Evolutionary conservation across 768 basidiomycete species (phyloP).

Genomic region (Xerocomus spinulosus): DNA sequence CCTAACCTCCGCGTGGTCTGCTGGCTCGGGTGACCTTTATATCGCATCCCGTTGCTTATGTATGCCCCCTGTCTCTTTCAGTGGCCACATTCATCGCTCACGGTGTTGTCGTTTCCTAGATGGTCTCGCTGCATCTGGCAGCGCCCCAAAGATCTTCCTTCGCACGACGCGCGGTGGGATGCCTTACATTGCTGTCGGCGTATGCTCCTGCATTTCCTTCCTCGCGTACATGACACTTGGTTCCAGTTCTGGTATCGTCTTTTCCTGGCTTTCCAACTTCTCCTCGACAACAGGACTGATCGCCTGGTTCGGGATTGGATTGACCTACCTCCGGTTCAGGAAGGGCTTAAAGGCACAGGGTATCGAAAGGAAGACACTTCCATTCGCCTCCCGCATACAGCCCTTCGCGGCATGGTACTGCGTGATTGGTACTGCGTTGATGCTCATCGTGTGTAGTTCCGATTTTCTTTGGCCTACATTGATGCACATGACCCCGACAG

Average conservation of each 20-base stretch:
- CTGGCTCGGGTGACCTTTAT: conserved; percentile 39
- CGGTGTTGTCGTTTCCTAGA: conserved; percentile 34
- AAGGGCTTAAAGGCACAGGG: conserved; percentile 48
- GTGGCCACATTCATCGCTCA: not conserved
- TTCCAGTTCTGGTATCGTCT: conserved; percentile 35
- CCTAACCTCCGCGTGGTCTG: conserved; percentile 43
- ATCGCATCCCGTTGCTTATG: conserved; percentile 37
- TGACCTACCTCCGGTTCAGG: conserved; percentile 46
- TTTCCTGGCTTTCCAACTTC: conserved; percentile 39
- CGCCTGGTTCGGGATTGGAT: conserved; percentile 41
- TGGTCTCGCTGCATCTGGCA: conserved; percentile 49
- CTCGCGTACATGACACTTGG: conserved; percentile 40
- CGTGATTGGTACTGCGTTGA: conserved; percentile 23
- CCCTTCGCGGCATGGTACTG: conserved; percentile 40
- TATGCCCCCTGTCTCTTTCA: conserved; percentile 5
- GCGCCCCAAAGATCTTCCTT: conserved; percentile 50
- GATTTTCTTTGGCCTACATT: not conserved
- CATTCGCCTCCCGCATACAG: conserved; percentile 40
- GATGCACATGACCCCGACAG: conserved; percentile 14
- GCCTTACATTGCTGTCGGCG: conserved; percentile 39
- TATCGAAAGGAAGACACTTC: conserved; percentile 42
- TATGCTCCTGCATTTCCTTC: conserved; percentile 30
- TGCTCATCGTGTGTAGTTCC: conserved; percentile 33
- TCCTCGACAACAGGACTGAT: conserved; percentile 38
- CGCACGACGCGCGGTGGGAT: conserved; percentile 38